Base-by-base conservation (phyloP, 192 early-diverging fungal species). In the Backusella mclennaniae region DNA sequence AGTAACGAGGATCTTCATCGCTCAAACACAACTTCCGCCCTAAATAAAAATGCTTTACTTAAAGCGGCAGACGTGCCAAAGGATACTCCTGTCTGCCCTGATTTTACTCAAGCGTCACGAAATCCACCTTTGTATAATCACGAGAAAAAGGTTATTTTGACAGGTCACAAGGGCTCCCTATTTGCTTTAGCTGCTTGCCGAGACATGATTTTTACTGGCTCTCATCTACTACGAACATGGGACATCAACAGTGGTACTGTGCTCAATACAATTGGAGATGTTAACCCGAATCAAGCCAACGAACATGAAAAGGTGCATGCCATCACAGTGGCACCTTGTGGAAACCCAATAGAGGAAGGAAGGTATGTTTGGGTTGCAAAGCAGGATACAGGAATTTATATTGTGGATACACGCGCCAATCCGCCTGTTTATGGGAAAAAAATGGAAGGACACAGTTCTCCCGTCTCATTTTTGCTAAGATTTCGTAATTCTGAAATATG, bases 361-460 rank as follows among this genome's bases (percentile, higher is more conserved):
- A 81, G 87, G 35, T 91, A 86, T 74, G 59, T 93, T 23, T 94
- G 93, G 93, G 84, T 84, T 36, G 88, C 87, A 12, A 79, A 87
- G 69, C 85, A 88, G 12, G 91, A 91, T 39, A 91, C 90, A 0
- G 83, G 87, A n/a, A 71, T 94, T 0, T 78, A 87, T 49, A 85
- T 87, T 31, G 76, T 92, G 21, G 89, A 93, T 74, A 71, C 39
- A 17, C 39, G 9, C 11, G 76, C 79, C 5, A 66, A 56, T 19
- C 71, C 73, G 17, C 83, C 82, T 46, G 73, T 88, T 15, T 46
- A 87, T 1, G 79, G 83, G 14, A 79, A 72, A 35, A 79, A 76
- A 1, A 75, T 82, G 8, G 80, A 84, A 21, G 76, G 74, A 6
- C 92, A 94, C 63, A 81, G 66, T n/a, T 73, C 66, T 14, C 76